Conservation (phyloP, 2,329 filamentous ascomycete genomes). For the Cadophora sp. region DNA sequence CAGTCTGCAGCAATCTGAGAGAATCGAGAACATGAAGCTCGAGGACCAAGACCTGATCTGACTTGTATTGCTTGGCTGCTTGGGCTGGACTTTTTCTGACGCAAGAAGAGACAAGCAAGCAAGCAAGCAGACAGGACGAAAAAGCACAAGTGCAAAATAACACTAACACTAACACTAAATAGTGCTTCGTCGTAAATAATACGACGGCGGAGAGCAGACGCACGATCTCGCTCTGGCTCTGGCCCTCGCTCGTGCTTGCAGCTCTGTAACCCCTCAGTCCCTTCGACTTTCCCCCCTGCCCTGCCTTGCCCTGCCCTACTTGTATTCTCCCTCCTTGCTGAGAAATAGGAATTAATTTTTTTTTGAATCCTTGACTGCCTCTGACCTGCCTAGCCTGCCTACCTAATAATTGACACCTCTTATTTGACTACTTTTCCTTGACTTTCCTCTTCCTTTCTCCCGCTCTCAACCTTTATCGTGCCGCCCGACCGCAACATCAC, state of each 20-base stretch:
- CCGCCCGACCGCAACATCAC: background rate
- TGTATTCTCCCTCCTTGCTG: too few species aligned
- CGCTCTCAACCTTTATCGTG: background rate
- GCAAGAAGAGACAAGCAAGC: background rate
- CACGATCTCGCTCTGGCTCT: background rate
- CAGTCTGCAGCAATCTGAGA: background rate
- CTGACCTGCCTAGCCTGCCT: too few species aligned
- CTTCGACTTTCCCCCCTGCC: background rate
- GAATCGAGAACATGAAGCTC: background rate
- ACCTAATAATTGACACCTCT: background rate
- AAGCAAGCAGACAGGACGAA: background rate
- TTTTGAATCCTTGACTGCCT: background rate
- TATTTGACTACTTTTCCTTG: background rate
- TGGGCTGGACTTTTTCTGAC: background rate
- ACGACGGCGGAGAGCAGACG: background rate
- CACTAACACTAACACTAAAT: background rate
- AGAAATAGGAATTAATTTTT: background rate
- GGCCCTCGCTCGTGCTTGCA: conserved; percentile 7
- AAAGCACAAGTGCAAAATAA: background rate
- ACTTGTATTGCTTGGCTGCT: background rate
- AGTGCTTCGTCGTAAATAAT: too few species aligned
- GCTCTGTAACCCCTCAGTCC: conserved; percentile 11
- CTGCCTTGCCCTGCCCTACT: background rate
- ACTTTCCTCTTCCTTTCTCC: background rate
- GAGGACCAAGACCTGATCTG: background rate